Percentiles rank a stretch among this genome's conserved stretches.
Evolutionary conservation across 208 protist species (phyloP).

Genomic region (Sergeia podlipaevii): DNA sequence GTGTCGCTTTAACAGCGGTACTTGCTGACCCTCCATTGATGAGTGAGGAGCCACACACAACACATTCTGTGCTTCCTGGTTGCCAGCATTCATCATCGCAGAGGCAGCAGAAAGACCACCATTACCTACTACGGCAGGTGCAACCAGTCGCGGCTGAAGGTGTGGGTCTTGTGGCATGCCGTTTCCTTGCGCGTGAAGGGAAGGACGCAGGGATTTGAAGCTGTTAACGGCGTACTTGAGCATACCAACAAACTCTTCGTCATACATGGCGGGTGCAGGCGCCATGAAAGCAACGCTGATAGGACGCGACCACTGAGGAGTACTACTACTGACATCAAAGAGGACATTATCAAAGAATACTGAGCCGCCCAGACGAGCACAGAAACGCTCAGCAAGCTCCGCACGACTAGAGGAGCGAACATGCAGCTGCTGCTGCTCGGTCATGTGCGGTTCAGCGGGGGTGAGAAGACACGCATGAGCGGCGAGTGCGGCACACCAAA

Average conservation of each 20-base stretch:
- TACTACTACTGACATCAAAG: slow-evolving; percentile 68
- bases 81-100: too few species aligned
- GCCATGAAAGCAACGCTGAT: slow-evolving; percentile 37
- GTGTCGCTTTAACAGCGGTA: too few species aligned
- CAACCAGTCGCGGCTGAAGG: too few species aligned
- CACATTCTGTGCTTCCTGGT: too few species aligned
- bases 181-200: too few species aligned
- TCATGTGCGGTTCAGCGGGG: neutral
- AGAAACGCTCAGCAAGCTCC: slow-evolving; percentile 40
- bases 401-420: slow-evolving; percentile 2
- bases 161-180: too few species aligned
- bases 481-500: slow-evolving; percentile 66
- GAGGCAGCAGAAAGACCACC: too few species aligned
- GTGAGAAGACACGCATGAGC: slow-evolving; percentile 34
- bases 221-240: slow-evolving; percentile 12
- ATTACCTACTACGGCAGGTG: too few species aligned
- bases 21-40: too few species aligned
- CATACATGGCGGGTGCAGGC: slow-evolving; percentile 44
- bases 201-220: slow-evolving; percentile 12
- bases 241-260: slow-evolving; percentile 27
- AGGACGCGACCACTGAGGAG: slow-evolving; percentile 51
- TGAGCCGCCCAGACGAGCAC: slow-evolving; percentile 41
- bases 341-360: slow-evolving; percentile 61
- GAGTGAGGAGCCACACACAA: too few species aligned
- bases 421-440: neutral